Percentiles rank a stretch among this genome's conserved stretches.
These are phyloP conservation scores for Kokia cookei DNA, from an alignment of 441 rosid species.

Conservation along the genomic window DNA sequence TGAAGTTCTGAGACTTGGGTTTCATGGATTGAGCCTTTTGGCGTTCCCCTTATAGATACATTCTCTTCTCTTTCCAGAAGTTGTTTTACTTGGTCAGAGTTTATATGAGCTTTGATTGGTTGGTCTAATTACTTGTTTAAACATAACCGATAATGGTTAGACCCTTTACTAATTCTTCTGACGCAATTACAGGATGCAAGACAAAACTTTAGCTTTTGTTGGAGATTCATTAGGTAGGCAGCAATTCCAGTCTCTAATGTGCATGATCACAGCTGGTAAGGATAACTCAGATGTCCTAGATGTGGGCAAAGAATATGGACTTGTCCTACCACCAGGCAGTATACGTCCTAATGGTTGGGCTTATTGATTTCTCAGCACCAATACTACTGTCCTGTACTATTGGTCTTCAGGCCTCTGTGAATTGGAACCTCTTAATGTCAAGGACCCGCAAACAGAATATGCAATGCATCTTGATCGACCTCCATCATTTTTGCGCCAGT, in stretches of 20 bases:
- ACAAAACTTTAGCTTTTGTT: slow-evolving; percentile 84
- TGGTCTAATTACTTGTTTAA: neutral
- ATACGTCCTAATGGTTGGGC: slow-evolving; percentile 88
- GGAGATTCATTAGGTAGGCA: slow-evolving; percentile 96
- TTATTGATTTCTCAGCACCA: slow-evolving; percentile 64
- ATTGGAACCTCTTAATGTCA: slow-evolving; percentile 46
- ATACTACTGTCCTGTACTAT: slow-evolving; percentile 73
- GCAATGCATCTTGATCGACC: slow-evolving; percentile 98
- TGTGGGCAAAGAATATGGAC: slow-evolving; percentile 65
- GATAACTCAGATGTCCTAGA: slow-evolving; percentile 51
- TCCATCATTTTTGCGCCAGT: slow-evolving; percentile 58
- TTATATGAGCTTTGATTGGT: neutral
- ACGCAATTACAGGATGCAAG: slow-evolving; percentile 52
- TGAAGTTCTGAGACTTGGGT: neutral
- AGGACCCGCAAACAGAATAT: slow-evolving; percentile 46
- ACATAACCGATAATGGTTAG: slow-evolving; percentile 6
- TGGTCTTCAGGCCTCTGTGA: slow-evolving; percentile 87
- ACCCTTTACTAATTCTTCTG: slow-evolving; percentile 12
- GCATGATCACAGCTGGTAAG: slow-evolving; percentile 79
- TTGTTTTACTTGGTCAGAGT: neutral
- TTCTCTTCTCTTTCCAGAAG: neutral
- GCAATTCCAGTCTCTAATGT: slow-evolving; percentile 87
- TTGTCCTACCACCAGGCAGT: slow-evolving; percentile 46
- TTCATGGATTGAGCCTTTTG: neutral
- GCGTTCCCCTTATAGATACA: neutral